A percentile compares a stretch with the other conserved stretches of the same genome.
phyloP scores from a whole-genome alignment of 495 filamentous ascomycete genomes.

The Cenococcum geophilum region DNA sequence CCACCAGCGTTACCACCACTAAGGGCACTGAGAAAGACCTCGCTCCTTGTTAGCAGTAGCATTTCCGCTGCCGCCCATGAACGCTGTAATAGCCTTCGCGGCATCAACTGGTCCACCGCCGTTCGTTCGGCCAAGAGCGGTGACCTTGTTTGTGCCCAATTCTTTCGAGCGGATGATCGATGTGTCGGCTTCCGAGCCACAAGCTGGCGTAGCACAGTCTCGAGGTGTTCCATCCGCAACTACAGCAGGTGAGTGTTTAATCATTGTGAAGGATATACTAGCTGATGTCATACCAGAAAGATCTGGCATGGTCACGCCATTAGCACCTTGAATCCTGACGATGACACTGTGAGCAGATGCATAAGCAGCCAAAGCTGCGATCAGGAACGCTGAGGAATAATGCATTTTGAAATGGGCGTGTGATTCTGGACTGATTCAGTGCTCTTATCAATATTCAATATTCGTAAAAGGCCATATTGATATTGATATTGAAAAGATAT shows the following conservation, averaged over 20 bases:
- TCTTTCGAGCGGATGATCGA: slow-evolving; percentile 50
- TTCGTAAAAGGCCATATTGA: too few relatives aligned
- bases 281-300: slow-evolving; percentile 21
- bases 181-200: slow-evolving; percentile 43
- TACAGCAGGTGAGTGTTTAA: slow-evolving; percentile 26
- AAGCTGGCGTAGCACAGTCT: slow-evolving; percentile 48
- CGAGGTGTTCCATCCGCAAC: slow-evolving; percentile 54
- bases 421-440: background rate
- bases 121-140: slow-evolving; percentile 52
- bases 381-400: slow-evolving; percentile 22
- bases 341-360: slow-evolving; percentile 29
- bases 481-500: too few relatives aligned
- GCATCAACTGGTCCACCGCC: slow-evolving; percentile 50
- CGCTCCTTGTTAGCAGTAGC: slow-evolving; percentile 21
- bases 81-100: slow-evolving; percentile 35
- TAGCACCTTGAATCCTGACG: slow-evolving; percentile 29
- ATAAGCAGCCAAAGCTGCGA: slow-evolving; percentile 25
- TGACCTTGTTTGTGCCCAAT: slow-evolving; percentile 39
- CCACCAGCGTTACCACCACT: slow-evolving; percentile 9
- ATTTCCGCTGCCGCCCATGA: slow-evolving; percentile 31
- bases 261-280: background rate
- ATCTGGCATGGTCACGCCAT: slow-evolving; percentile 32
- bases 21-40: slow-evolving; percentile 22
- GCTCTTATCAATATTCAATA: too few relatives aligned
- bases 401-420: slow-evolving; percentile 20